phyloP scores from a whole-genome alignment of 148 eudicot species.

The Heliosperma pusillum region DNA sequence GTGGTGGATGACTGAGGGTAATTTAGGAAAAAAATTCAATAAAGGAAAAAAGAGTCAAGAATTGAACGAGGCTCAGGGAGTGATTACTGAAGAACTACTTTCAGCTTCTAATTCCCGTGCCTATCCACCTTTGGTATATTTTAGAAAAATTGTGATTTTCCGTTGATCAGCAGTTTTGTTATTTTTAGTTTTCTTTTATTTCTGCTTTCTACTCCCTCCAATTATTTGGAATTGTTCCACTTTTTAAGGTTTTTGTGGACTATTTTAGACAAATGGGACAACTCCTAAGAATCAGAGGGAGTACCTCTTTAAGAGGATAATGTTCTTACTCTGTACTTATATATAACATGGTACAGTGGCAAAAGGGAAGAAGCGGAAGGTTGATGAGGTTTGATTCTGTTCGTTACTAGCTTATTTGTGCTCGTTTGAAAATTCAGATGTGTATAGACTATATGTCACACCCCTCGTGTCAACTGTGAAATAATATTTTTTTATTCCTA shows the following conservation, averaged over 20 bases:
- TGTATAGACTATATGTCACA: neutral
- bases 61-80: neutral
- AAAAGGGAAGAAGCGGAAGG: slow-evolving; percentile 91
- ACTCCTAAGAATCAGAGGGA: no score
- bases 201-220: neutral
- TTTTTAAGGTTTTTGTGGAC: no score
- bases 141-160: neutral
- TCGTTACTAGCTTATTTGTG: slow-evolving; percentile 9
- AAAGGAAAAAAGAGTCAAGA: neutral
- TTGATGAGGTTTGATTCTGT: slow-evolving; percentile 70
- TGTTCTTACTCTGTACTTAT: neutral
- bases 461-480: neutral
- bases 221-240: no score
- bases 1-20: neutral
- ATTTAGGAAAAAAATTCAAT: neutral
- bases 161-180: neutral
- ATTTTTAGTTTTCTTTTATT: no score
- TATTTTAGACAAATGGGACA: no score
- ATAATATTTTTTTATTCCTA: neutral
- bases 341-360: slow-evolving; percentile 45
- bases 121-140: neutral
- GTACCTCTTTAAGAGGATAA: neutral
- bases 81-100: neutral
- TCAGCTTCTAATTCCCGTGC: neutral
- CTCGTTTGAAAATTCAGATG: neutral